Evolutionary conservation across 805 yeast species (phyloP), one percentile per base, ranked within the genome.

Genomic region (Lipomyces mesembrius): DNA sequence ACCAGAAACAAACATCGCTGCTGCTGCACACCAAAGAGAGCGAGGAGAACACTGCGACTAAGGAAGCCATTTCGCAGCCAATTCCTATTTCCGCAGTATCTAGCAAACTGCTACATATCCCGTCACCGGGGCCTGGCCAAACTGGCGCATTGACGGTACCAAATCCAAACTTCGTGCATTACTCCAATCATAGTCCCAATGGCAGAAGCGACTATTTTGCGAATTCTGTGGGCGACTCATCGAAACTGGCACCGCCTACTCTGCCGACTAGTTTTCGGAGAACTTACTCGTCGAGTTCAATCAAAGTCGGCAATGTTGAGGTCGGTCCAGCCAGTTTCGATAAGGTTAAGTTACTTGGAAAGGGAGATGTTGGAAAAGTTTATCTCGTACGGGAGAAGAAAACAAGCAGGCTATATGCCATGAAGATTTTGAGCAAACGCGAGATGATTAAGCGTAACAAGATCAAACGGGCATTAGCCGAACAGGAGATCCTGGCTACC

Each of bases 341-440:
- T 72, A 94, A 92, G 76, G 85, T 95, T 62, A 87, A 91, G 72
- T 80, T 95, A n/a, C 80, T 95, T 60, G 99, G 99, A 3, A 91
- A 91, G 75, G 99, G 99, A 65, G 99, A 95, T 75, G 98, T 95
- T 49, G 99, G 99, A 2, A 93, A 92, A 77, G 99, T 95, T 29
- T 95, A 91, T 74, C 80, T 95, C 34, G 99, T 95, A 4, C 84
- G 89, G 68, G 97, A 96, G 73, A 91, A 90, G 75, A 79, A 83
- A 51, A 83, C 93, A 2, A 86, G 88, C 71, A 85, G 87, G 71
- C 79, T 92, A 43, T 95, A 87, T 76, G 99, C 99, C 5, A 89
- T 95, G 94, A 95, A 95, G 76, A 91, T 95, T 2, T 81, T 94
- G 65, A 87, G 86, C 76, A 95, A 95, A 75, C 87, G 88, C 72